Conservation (phyloP, 805 yeast genomes). For the Starmerella sp. region DNA sequence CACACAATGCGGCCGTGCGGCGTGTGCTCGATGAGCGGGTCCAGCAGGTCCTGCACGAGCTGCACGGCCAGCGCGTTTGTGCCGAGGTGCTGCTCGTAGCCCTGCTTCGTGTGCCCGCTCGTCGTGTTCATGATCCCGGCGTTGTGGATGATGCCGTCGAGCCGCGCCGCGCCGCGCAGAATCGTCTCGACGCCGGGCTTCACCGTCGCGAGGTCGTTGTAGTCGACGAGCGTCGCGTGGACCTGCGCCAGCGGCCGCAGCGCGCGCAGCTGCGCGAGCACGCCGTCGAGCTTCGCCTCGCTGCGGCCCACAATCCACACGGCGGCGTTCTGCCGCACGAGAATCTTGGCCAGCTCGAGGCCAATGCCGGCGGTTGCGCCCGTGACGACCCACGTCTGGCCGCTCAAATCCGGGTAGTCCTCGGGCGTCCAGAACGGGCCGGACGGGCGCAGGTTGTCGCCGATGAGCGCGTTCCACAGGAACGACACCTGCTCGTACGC, state of each 20-base stretch:
- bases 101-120: slow-evolving; percentile 33
- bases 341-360: slow-evolving; percentile 7
- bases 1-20: slow-evolving; percentile 36
- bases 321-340: slow-evolving; percentile 24
- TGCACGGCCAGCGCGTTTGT: slow-evolving; percentile 41
- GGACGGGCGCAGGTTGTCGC: too few relatives aligned
- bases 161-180: slow-evolving; percentile 1
- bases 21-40: slow-evolving; percentile 31
- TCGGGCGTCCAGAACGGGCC: too few relatives aligned
- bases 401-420: slow-evolving; percentile 27
- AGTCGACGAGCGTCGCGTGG: slow-evolving; percentile 20
- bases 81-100: slow-evolving; percentile 38
- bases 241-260: slow-evolving; percentile 22
- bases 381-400: slow-evolving; percentile 26
- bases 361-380: slow-evolving; percentile 23
- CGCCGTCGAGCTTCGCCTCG: slow-evolving; percentile 27
- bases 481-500: too few relatives aligned
- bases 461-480: too few relatives aligned
- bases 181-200: slow-evolving; percentile 19
- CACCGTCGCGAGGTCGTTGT: slow-evolving; percentile 21
- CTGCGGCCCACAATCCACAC: slow-evolving; percentile 33
- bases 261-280: slow-evolving; percentile 25
- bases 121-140: slow-evolving; percentile 28
- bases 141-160: slow-evolving; percentile 23
- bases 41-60: slow-evolving; percentile 30